Percentiles rank a stretch among this genome's conserved stretches.
Conservation (phyloP, 495 filamentous ascomycete species). For the Aspergillus asperescens region DNA sequence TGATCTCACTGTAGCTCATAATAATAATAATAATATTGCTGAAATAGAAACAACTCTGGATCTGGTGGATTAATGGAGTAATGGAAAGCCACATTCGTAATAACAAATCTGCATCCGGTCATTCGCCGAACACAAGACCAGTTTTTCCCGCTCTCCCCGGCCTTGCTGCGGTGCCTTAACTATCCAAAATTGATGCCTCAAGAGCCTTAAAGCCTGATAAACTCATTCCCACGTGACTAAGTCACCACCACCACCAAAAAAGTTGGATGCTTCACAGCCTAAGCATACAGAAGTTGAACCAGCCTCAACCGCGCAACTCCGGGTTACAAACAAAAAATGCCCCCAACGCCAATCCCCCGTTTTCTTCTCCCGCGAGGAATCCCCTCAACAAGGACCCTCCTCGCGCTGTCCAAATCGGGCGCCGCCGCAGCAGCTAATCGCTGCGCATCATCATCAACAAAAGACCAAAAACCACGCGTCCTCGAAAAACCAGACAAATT, state of each 20-base stretch:
- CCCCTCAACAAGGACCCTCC: constrained; percentile 29
- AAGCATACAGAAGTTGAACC: neutral
- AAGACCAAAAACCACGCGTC: constrained; percentile 46
- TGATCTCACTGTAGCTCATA: constrained; percentile 13
- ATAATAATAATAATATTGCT: neutral
- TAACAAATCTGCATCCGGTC: constrained; percentile 3
- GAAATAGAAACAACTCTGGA: neutral
- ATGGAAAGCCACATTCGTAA: constrained; percentile 9
- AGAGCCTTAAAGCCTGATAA: constrained; percentile 2
- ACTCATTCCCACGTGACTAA: neutral
- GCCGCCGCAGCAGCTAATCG: constrained; percentile 19
- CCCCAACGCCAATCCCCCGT: constrained; percentile 29
- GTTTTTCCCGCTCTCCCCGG: constrained; percentile 14
- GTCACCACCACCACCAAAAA: constrained; percentile 2
- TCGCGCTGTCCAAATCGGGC: constrained; percentile 16
- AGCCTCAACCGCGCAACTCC: neutral
- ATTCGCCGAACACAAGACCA: constrained; percentile 15
- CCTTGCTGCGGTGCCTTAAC: constrained; percentile 2
- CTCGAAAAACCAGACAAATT: constrained; percentile 79
- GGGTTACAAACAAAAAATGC: constrained; percentile 12
- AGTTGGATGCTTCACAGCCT: neutral
- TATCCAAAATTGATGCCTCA: neutral
- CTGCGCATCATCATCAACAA: constrained; percentile 23
- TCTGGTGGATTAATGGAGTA: neutral
- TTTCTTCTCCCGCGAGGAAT: constrained; percentile 43